Percentiles rank a stretch among this genome's conserved stretches.
phyloP scores from a whole-genome alignment of 129 eudicot genomes.

The Helianthus tuberosus region DNA sequence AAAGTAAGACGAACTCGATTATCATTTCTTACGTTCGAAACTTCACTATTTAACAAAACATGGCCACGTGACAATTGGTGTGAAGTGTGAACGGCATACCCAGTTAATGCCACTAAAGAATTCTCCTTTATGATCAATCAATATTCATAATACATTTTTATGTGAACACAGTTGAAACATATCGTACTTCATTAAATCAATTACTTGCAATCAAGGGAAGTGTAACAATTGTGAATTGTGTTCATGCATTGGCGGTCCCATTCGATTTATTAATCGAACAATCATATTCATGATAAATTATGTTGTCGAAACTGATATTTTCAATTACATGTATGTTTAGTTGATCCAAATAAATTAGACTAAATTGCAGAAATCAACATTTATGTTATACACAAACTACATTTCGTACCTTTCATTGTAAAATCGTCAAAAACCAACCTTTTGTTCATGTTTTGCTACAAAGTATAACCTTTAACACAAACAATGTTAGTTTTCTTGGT shows the following conservation, averaged over 20 bases:
- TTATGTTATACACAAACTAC: too few species aligned
- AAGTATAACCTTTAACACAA: too few species aligned
- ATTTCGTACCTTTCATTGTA: too few species aligned
- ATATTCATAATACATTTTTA: not conserved
- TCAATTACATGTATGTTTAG: not conserved
- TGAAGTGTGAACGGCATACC: not conserved
- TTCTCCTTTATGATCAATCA: not conserved
- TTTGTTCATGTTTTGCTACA: too few species aligned
- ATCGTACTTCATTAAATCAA: conserved; percentile 31
- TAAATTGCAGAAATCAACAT: too few species aligned
- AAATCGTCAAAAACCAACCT: too few species aligned
- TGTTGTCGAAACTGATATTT: not conserved
- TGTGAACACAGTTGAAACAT: conserved; percentile 26
- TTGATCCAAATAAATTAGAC: too few species aligned
- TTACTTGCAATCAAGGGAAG: conserved; percentile 34
- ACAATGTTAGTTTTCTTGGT: too few species aligned
- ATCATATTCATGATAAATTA: conserved; percentile 4
- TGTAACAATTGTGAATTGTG: conserved; percentile 23
- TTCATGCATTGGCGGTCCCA: conserved; percentile 14
- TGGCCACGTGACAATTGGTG: conserved; percentile 26
- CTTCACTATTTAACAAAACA: conserved; percentile 17
- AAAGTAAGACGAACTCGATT: not conserved
- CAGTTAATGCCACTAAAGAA: not conserved
- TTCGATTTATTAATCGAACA: conserved; percentile 1
- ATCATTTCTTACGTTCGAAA: not conserved